Base-by-base conservation (phyloP, 2,329 filamentous ascomycete species). In the Aspergillus hiratsukae region DNA sequence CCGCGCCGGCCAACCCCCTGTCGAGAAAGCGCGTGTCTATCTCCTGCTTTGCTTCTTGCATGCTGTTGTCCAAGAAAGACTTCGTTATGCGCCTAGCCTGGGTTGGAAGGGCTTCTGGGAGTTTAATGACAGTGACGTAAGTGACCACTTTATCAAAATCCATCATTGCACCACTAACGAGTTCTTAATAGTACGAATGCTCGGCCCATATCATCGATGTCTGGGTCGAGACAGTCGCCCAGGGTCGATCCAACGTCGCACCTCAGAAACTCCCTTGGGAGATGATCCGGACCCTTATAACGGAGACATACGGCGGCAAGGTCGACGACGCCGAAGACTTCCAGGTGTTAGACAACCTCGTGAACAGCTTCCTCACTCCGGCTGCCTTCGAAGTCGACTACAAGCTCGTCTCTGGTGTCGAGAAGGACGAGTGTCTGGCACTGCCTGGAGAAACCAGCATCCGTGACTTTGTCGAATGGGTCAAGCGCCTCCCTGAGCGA, bases 21-120 rank as follows among this genome's bases (percentile, higher is more conserved):
- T 97, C 9, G 94, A 99, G 76, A 90, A 94, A 70, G 87, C 88
- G 23, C 86, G 95, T 61, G 78, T 99, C 52, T 97, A 99, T 69
- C 81, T 99, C 49, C 80, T 99, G 50, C 82, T 99, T 40, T 94
- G 89, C 3, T 97, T 99, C 83, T 72, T 99, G 66, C 94, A 99
- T 71, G 95, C 94, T 6, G 92, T 99, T 40, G 87, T 97, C 10
- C 94, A 99, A 74, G 94, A 99, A 75, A 83, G 95, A 65, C 80
- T 99, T 60, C 88, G 94, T 60, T 99, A 99, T 72, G 92, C 93
- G 25, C 95, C 94, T 0, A 93, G 83, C 56, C 80, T 99, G 54
- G 94, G 94, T 58, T 99, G 94, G 94, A 97, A 96, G 79, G 91
- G 91, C 53, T 96, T 97, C 82, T 99, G 95, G 94, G 95, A 99